Evolutionary conservation across 305 asterid genomes (phyloP).

Genomic region (Solanum hybrid): DNA sequence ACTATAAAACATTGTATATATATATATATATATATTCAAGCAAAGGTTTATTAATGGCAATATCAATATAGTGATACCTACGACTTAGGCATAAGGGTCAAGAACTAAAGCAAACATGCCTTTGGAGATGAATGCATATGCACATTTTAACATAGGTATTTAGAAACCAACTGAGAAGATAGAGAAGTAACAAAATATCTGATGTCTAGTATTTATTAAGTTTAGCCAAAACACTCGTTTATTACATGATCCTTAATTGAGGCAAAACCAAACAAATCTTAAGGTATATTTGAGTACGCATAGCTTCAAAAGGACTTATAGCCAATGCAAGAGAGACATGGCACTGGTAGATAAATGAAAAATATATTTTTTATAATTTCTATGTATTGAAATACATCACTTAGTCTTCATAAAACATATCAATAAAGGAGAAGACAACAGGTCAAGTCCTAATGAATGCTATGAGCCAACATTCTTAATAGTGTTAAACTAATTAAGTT

Average conservation of each 20-base stretch:
- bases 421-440: neutral
- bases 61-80: no score
- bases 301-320: neutral
- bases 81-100: no score
- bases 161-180: neutral
- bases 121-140: no score
- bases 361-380: no score
- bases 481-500: neutral
- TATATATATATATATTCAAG: no score
- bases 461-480: neutral
- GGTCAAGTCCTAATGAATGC: neutral
- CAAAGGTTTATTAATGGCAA: no score
- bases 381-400: neutral
- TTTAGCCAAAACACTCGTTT: no score
- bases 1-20: no score
- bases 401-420: neutral
- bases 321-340: neutral
- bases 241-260: neutral
- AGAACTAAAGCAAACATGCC: no score
- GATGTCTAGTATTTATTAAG: neutral
- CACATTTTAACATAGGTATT: neutral
- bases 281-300: neutral
- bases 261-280: neutral
- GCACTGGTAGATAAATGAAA: neutral
- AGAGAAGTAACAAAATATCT: neutral